Percentiles rank a stretch among this genome's conserved stretches.
Conservation (phyloP, 345 rosid genomes). For the Boechera divaricarpa region DNA sequence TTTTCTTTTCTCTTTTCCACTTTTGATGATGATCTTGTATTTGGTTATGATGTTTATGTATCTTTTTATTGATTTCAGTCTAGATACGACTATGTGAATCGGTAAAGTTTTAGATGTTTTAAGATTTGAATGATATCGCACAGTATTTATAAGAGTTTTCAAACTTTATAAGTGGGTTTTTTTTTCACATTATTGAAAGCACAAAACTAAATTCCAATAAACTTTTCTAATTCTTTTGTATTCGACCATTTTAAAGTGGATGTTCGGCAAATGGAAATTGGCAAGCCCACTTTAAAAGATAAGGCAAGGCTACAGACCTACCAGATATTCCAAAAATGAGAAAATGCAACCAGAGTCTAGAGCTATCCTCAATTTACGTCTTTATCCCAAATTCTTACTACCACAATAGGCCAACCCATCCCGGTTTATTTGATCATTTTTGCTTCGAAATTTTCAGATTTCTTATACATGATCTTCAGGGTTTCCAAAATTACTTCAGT, state of each 20-base stretch:
- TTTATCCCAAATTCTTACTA: not conserved
- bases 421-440: not conserved
- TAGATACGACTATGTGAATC: not conserved
- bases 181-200: not conserved
- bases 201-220: not conserved
- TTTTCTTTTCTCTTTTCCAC: not conserved
- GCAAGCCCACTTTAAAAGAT: not conserved
- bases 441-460: too few relatives aligned
- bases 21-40: not conserved
- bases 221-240: not conserved
- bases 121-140: not conserved
- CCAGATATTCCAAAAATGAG: not conserved
- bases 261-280: not conserved
- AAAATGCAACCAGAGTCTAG: not conserved
- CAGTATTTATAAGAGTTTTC: not conserved
- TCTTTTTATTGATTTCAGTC: not conserved
- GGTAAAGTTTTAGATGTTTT: not conserved
- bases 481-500: not conserved
- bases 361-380: not conserved
- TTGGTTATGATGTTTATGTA: not conserved
- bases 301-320: not conserved
- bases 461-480: not conserved
- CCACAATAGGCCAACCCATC: not conserved
- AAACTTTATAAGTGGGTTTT: not conserved
- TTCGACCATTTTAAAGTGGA: not conserved